Base-by-base conservation (phyloP, 1,284 basidiomycete genomes). In the Apiotrichum porosum region DNA sequence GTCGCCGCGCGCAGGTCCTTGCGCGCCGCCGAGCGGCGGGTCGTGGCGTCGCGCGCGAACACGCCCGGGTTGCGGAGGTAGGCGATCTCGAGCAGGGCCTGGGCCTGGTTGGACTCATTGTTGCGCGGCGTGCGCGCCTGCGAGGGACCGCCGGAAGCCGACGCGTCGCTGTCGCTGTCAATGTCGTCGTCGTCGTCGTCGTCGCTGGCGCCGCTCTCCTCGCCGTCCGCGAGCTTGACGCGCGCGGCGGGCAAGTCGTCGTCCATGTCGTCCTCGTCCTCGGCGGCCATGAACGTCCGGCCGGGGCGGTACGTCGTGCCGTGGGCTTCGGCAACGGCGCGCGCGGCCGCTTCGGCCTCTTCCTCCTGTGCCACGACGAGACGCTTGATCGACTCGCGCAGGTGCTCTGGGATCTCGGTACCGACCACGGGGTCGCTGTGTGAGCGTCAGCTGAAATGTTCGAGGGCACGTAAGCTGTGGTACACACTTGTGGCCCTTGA, bases 301-400 rank as follows among this genome's bases (percentile, higher is more conserved):
- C 8, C 8, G 6, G 26, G 26, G 21, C 44, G 35, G 39, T 50
- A 42, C 18, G 21, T 31, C 5, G 24, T n/a, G n/a, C 49, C 56
- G 17, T 49, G 57, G 13, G 67, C 44, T 60, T 72, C 67, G 9
- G 56, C 58, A n/a, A 69, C 60, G 6, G 68, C 73, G 4, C 73
- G 72, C 9, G 76, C 77, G 1, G 80, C 80, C 15, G 83, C 84
- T 17, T 84, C 83, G 14, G 83, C 84, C 19, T 81, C 81, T 34
- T 83, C 79, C 0, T 75, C 77, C 42, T 88, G 80, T 19, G 77
- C 81, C 60, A 88, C 84, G 0, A 81, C 84, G 3, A 86, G 79
- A 21, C 86, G 80, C 14, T 91, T 76, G 56, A 91, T 84, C 48
- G 84, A 83, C 0, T 81, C 81, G 62, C 90, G 89, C 78, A 90